Evolutionary conservation across 148 eudicot genomes (phyloP).

Genomic region (Gaultheria prostrata): DNA sequence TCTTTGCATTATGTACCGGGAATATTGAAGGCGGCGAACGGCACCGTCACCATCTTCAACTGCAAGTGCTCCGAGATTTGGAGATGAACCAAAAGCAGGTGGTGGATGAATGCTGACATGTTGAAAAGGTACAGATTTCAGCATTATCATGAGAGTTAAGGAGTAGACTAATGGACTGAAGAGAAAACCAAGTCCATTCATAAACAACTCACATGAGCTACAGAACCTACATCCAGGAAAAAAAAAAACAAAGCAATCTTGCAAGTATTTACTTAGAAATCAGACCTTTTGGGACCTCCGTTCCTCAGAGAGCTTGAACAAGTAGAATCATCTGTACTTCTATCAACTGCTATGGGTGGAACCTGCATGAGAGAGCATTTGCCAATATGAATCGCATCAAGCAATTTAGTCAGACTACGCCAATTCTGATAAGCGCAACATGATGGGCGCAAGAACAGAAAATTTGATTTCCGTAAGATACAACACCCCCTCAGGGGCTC

Average conservation of each 20-base stretch:
- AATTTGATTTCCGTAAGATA: neutral
- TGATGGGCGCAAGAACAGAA: neutral
- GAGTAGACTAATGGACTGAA: neutral
- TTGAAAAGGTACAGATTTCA: slow-evolving; percentile 18
- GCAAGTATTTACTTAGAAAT: slow-evolving; percentile 1
- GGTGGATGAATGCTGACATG: slow-evolving; percentile 72
- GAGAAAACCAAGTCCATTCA: neutral
- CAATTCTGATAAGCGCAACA: neutral
- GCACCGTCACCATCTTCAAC: slow-evolving; percentile 60
- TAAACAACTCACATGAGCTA: neutral
- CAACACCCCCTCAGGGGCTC: neutral
- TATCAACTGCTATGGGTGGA: slow-evolving; percentile 39
- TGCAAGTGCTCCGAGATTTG: slow-evolving; percentile 96
- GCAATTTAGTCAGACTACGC: neutral
- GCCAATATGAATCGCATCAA: neutral
- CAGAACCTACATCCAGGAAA: neutral
- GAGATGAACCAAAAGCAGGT: slow-evolving; percentile 93
- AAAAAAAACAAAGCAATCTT: neutral
- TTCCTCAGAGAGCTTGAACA: slow-evolving; percentile 30
- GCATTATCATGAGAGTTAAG: slow-evolving; percentile 6
- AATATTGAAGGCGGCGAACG: slow-evolving; percentile 38
- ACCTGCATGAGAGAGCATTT: slow-evolving; percentile 48
- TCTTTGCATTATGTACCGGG: slow-evolving; percentile 43
- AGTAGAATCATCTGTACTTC: slow-evolving; percentile 38
- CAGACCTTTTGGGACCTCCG: slow-evolving; percentile 55